Evolutionary conservation across 805 yeast genomes (phyloP), one percentile per base, ranked within the genome.

Genomic region (Wickerhamomyces alni): DNA sequence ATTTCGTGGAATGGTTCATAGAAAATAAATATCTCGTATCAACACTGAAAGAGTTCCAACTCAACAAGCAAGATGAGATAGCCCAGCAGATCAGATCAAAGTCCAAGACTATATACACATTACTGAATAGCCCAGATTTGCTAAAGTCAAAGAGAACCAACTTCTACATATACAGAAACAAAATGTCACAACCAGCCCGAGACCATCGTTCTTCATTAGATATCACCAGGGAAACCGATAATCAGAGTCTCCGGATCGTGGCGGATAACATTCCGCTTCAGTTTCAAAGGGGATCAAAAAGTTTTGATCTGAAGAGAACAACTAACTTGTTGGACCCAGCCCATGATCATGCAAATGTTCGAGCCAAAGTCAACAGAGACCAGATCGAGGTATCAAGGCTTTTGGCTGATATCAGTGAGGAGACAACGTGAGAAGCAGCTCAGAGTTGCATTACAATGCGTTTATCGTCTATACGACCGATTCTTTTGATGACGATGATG

Each of bases 1-100:
- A 65, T 15, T 77, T 76, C 52, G 61, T 70, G 11, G 45, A 57
- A 5, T 77, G 82, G 78, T 47, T 68, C 42, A 62, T 62, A 39
- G 58, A 67, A 30, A 70, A 69, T 50, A 58, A 54, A 42, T 70
- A 54, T 29, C 34, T 65, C n/a, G 38, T 51, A 2, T 37, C 53
- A 2, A 52, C 65, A 3, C 37, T 58, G 6, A 36, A 41, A 28
- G 62, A 63, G 28, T 64, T 55, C 37, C 54, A 56, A 30, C 26
- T 59, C 40, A 47, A 48, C 38, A 45, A 52, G 32, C 42, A 44
- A 41, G 47, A 55, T 39, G 56, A 57, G 6, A 39, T 49, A n/a
- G 52, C 59, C 2, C 51, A 54, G 12, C 60, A 69, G 31, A 65
- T 74, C 12, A 50, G 69, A 30, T 52, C 51, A 31, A 71, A 67